Evolutionary conservation across 2,329 filamentous ascomycete genomes (phyloP).

Genomic region (Ceratocystis alfenasii): DNA sequence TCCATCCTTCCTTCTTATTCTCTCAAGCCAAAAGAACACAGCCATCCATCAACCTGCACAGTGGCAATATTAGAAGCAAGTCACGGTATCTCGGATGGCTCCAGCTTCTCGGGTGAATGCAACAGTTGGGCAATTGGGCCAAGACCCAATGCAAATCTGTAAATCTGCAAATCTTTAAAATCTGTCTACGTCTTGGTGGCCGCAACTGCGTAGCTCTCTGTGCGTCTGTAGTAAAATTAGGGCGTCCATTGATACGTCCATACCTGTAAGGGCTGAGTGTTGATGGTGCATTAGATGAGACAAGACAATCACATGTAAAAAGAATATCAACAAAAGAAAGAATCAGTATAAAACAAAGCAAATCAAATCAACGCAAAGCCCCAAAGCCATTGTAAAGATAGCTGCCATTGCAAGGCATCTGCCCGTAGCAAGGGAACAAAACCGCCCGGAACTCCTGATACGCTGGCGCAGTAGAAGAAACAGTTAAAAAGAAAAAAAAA

Average conservation of each 20-base stretch:
- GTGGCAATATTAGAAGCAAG: background rate
- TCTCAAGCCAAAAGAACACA: background rate
- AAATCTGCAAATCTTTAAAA: background rate
- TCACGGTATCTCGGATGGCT: background rate
- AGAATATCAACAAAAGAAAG: background rate
- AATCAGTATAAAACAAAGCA: background rate
- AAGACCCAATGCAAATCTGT: constrained; percentile 4
- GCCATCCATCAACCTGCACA: background rate
- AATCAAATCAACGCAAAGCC: constrained; percentile 2
- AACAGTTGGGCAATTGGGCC: background rate
- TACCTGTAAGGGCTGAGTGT: background rate
- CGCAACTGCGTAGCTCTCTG: background rate
- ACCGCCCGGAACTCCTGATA: background rate
- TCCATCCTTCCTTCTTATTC: background rate
- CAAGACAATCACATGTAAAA: background rate
- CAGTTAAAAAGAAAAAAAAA: background rate
- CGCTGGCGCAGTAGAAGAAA: background rate
- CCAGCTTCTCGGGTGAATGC: background rate
- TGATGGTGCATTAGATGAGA: background rate
- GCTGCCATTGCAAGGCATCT: background rate
- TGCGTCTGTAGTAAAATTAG: background rate
- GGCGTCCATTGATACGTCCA: no score
- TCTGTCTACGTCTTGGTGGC: background rate
- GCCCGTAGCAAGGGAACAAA: background rate
- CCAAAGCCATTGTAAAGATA: background rate